Evolutionary conservation across 306 rosid species (phyloP).

Genomic region (Corylus americana): DNA sequence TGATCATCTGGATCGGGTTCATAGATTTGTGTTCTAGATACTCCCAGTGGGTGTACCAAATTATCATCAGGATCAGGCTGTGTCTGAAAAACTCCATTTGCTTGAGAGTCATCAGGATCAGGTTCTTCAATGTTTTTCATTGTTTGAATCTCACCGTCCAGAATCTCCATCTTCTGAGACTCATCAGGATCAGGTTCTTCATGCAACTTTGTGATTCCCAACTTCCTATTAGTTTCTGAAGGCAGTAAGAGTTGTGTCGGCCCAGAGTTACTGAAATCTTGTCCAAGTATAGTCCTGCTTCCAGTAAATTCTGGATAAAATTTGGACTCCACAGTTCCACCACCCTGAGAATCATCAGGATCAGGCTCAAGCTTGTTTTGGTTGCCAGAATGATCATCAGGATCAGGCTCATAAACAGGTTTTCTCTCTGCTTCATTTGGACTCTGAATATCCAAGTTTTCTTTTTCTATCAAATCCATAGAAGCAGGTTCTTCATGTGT

Average conservation of each 20-base stretch:
- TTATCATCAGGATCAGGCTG: slow-evolving; percentile 61
- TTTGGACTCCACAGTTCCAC: slow-evolving; percentile 27
- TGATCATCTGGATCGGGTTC: slow-evolving; percentile 91
- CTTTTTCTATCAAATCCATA: slow-evolving; percentile 30
- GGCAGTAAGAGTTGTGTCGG: slow-evolving; percentile 23
- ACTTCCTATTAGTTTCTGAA: slow-evolving; percentile 20
- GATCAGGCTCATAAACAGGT: slow-evolving; percentile 56
- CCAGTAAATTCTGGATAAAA: slow-evolving; percentile 25
- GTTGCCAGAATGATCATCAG: slow-evolving; percentile 38
- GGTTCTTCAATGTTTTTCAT: slow-evolving; percentile 39
- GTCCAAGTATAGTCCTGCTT: slow-evolving; percentile 19
- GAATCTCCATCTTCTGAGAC: slow-evolving; percentile 30
- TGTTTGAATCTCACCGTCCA: slow-evolving; percentile 29
- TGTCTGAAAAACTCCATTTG: slow-evolving; percentile 31
- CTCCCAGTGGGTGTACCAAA: slow-evolving; percentile 35
- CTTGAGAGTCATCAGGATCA: slow-evolving; percentile 36
- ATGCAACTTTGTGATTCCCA: slow-evolving; percentile 24
- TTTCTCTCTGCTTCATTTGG: slow-evolving; percentile 26
- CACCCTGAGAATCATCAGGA: slow-evolving; percentile 54
- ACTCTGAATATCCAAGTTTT: slow-evolving; percentile 25
- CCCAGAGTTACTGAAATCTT: slow-evolving; percentile 21
- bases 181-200: slow-evolving; percentile 50
- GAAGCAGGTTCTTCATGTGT: slow-evolving; percentile 29
- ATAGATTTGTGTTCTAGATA: slow-evolving; percentile 47
- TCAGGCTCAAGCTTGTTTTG: slow-evolving; percentile 55